Evolutionary conservation across 2,329 filamentous ascomycete genomes (phyloP), one percentile per base, ranked within the genome.

Genomic region (Colletotrichum lentis): DNA sequence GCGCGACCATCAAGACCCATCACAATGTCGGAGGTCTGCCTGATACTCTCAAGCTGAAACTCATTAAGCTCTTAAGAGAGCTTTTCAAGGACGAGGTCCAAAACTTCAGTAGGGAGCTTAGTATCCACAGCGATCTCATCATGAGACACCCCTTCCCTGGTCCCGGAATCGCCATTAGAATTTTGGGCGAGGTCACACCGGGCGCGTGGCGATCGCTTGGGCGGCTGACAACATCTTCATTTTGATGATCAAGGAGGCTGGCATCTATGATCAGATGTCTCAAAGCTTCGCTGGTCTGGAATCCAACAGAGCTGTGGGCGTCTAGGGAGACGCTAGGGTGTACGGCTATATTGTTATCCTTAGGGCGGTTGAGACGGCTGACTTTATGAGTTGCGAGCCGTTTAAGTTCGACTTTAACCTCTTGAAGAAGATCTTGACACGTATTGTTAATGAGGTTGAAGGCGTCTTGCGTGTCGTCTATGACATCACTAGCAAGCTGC

Each of bases 181-280:
- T 97, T 69, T 82, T 97, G 1, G 94, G 94, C 43, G 94, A 96
- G 73, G 90, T 97, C 16, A 97, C 92, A 1, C 85, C 84, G 91
- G 94, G 76, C 87, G 91, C 49, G 90, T 97, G 18, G 87, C 88
- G 63, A 96, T 97, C 71, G 92, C 88, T 2, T 82, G 92, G n/a
- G 83, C 91, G 76, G 92, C 91, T 1, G 92, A 94, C 74, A 76
- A 88, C 74, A 94, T 95, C 75, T 94, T 92, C 80, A 93, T 94
- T 72, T 84, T 85, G 70, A 89, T 90, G 84, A 94, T 95, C 80
- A 84, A 82, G 73, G 86, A 87, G 64, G 90, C 90, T 0, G 91
- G 91, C 12, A 78, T 94, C 24, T 95, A 95, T 77, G 79, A 91
- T 66, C 78, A 94, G 76, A 81, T 84, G 52, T 76, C 78, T n/a